A percentile compares a stretch with the other conserved stretches of the same genome.
phyloP scores from a whole-genome alignment of 2,329 filamentous ascomycete species.

The Cercospora sesami region DNA sequence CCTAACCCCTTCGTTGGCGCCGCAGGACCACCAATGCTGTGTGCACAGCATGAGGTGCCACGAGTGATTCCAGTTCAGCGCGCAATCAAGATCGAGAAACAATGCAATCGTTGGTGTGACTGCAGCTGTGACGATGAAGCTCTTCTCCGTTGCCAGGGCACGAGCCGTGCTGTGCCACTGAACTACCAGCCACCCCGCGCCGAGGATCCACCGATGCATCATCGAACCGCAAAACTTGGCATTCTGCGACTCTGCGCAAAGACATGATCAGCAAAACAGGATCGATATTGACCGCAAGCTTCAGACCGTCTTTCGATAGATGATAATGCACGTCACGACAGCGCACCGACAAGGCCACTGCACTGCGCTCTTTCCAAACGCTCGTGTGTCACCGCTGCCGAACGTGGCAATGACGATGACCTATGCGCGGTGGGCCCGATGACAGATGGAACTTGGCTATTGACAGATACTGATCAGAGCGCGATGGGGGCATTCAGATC shows the following conservation, averaged over 20 bases:
- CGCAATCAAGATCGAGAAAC: neutral
- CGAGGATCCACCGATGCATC: neutral
- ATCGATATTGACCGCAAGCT: neutral
- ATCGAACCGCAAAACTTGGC: constrained; percentile 1
- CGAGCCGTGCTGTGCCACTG: neutral
- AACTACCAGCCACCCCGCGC: neutral
- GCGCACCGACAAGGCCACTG: neutral
- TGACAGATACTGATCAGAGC: neutral
- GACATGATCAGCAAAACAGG: constrained; percentile 1
- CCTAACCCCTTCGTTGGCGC: neutral
- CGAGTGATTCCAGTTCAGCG: neutral
- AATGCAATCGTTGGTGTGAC: neutral
- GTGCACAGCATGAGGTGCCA: neutral
- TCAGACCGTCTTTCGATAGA: neutral
- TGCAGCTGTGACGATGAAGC: neutral
- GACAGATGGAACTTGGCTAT: neutral
- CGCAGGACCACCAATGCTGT: neutral
- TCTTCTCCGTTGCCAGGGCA: neutral
- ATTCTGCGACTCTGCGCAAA: neutral
- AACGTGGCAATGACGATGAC: neutral
- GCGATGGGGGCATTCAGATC: neutral
- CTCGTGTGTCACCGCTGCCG: neutral
- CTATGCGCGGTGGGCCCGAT: neutral
- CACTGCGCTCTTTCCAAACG: neutral
- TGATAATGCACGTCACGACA: neutral